Evolutionary conservation across 2,329 filamentous ascomycete genomes (phyloP).

Genomic region (Alternaria atra): DNA sequence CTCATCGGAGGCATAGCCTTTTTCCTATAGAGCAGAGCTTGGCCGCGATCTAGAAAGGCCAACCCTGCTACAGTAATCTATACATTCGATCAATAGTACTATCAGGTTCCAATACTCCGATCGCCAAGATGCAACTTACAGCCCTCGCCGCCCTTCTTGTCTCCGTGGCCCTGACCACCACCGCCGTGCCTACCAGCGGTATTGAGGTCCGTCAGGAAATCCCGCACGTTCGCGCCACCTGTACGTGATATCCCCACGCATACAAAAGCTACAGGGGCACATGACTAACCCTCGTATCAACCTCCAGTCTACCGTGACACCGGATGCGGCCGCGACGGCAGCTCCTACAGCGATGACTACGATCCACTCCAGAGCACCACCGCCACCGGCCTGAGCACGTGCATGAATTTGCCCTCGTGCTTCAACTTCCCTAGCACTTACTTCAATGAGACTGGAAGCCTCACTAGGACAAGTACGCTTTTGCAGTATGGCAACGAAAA

Average conservation of each 20-base stretch:
- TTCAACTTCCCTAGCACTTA: constrained; percentile 15
- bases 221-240: constrained; percentile 20
- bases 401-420: constrained; percentile 8
- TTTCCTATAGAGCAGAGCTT: neutral
- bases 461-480: neutral
- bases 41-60: neutral
- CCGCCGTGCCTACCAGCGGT: constrained; percentile 5
- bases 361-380: constrained; percentile 3
- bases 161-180: constrained; percentile 5
- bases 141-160: constrained; percentile 8
- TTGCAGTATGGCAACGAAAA: neutral
- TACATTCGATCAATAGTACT: neutral
- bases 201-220: constrained; percentile 5
- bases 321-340: constrained; percentile 4
- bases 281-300: neutral
- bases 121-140: constrained; percentile 9
- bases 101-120: neutral
- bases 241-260: neutral
- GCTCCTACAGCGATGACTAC: constrained; percentile 12
- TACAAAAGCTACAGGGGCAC: neutral
- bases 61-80: neutral
- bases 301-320: constrained; percentile 8
- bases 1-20: neutral
- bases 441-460: constrained; percentile 6
- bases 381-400: constrained; percentile 7